Evolutionary conservation across 208 protist genomes (phyloP).

Genomic region (Trypanosoma conorhini): DNA sequence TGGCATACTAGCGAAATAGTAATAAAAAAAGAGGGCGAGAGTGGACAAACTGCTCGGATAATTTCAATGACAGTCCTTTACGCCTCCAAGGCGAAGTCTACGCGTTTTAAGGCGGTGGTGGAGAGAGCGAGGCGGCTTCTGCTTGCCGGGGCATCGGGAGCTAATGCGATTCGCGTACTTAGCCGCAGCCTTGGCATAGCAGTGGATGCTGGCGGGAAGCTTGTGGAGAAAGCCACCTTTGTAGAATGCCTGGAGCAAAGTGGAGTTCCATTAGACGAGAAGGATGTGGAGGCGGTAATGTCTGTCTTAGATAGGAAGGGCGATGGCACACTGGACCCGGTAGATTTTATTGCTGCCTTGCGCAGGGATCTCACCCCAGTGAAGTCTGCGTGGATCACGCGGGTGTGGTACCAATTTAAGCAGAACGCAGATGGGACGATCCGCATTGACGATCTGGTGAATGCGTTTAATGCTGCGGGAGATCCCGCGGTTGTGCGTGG

Average conservation of each 20-base stretch:
- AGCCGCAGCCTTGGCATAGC: constrained; percentile 70
- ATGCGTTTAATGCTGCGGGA: constrained; percentile 38
- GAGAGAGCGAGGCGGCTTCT: constrained; percentile 66
- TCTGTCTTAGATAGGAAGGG: constrained; percentile 62
- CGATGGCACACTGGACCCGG: constrained; percentile 54
- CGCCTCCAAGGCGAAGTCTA: constrained; percentile 34
- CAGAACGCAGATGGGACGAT: constrained; percentile 47
- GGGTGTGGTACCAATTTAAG: constrained; percentile 57
- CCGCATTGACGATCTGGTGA: constrained; percentile 42
- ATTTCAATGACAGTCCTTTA: constrained; percentile 29
- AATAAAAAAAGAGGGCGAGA: constrained; percentile 8
- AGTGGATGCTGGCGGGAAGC: constrained; percentile 53
- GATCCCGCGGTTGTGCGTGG: constrained; percentile 68
- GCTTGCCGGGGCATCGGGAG: constrained; percentile 33
- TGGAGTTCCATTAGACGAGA: constrained; percentile 44
- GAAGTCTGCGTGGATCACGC: constrained; percentile 57
- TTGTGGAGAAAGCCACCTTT: constrained; percentile 44
- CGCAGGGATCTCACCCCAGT: constrained; percentile 48
- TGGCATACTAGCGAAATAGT: background rate
- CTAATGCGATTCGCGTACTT: constrained; percentile 77
- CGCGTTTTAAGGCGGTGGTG: constrained; percentile 41
- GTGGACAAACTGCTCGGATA: background rate
- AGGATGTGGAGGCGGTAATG: constrained; percentile 64
- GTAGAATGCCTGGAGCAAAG: constrained; percentile 36
- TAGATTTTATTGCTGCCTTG: constrained; percentile 71